phyloP scores from a whole-genome alignment of 148 eudicot genomes.

The Heliosperma pusillum region DNA sequence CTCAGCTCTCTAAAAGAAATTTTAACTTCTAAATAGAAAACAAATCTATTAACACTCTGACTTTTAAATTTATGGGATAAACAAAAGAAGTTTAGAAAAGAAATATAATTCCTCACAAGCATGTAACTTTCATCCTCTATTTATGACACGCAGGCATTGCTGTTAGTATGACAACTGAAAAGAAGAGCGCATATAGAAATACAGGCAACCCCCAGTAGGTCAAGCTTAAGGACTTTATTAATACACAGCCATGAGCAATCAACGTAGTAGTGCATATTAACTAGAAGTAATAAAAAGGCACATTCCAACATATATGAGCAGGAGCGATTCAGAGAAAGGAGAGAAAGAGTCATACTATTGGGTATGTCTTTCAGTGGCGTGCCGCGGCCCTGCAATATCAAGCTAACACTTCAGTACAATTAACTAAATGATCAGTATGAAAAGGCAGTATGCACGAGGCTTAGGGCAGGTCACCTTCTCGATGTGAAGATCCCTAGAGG shows the following conservation, averaged over 20 bases:
- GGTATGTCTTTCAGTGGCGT: slow-evolving; percentile 86
- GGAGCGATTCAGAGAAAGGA: neutral
- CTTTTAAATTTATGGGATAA: too few relatives aligned
- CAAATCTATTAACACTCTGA: neutral
- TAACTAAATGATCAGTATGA: neutral
- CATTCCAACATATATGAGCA: neutral
- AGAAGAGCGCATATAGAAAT: neutral
- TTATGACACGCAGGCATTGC: too few relatives aligned
- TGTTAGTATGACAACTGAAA: too few relatives aligned
- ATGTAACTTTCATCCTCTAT: too few relatives aligned
- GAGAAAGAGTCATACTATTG: slow-evolving; percentile 48
- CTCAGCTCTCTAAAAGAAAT: neutral
- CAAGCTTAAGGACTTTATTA: neutral
- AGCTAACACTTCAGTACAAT: slow-evolving; percentile 21
- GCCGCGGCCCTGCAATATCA: slow-evolving; percentile 79
- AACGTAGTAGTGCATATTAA: neutral
- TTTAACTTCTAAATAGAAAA: neutral
- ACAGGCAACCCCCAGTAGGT: neutral
- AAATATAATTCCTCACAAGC: too few relatives aligned
- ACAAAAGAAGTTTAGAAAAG: too few relatives aligned
- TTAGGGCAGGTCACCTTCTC: slow-evolving; percentile 27
- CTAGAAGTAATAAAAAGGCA: neutral
- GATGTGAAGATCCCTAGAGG: slow-evolving; percentile 57
- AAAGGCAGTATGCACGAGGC: neutral
- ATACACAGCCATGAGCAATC: neutral